A percentile compares a stretch with the other conserved stretches of the same genome.
Conservation (phyloP, 2,329 filamentous ascomycete species). For the Magnaporthiopsis incrustans region DNA sequence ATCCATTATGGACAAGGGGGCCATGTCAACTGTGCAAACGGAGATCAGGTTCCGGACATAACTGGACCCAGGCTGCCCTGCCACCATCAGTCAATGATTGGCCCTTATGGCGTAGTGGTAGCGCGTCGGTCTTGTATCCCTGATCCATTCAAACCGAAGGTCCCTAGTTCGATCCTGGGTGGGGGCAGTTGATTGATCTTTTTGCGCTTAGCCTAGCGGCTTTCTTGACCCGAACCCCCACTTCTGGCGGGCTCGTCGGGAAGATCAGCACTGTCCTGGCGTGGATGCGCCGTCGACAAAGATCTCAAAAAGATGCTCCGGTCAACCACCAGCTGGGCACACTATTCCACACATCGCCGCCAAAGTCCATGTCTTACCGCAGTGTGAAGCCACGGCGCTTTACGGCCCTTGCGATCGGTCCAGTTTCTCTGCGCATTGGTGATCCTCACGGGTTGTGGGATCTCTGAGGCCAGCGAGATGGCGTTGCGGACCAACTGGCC, state of each 20-base stretch:
- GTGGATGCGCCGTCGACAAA: constrained; percentile 42
- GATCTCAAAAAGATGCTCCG: constrained; percentile 45
- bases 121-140: constrained; percentile 7
- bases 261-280: constrained; percentile 44
- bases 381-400: constrained; percentile 40
- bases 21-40: neutral
- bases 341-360: constrained; percentile 25
- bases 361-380: constrained; percentile 38
- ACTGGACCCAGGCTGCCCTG: neutral
- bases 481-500: constrained; percentile 53
- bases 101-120: constrained; percentile 9
- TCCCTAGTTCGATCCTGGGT: constrained; percentile 8
- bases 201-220: neutral
- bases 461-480: constrained; percentile 46
- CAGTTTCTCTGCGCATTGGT: constrained; percentile 49
- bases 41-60: neutral
- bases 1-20: too few species aligned
- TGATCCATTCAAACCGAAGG: constrained; percentile 4
- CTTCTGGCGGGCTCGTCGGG: constrained; percentile 19
- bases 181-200: neutral
- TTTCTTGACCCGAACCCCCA: too few species aligned
- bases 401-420: neutral
- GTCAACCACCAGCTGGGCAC: constrained; percentile 38
- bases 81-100: neutral
- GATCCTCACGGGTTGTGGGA: constrained; percentile 44